Evolutionary conservation across 225 moss, liverwort and hornwort genomes (phyloP), one percentile per base, ranked within the genome.

Genomic region (Straminergon stramineum): DNA sequence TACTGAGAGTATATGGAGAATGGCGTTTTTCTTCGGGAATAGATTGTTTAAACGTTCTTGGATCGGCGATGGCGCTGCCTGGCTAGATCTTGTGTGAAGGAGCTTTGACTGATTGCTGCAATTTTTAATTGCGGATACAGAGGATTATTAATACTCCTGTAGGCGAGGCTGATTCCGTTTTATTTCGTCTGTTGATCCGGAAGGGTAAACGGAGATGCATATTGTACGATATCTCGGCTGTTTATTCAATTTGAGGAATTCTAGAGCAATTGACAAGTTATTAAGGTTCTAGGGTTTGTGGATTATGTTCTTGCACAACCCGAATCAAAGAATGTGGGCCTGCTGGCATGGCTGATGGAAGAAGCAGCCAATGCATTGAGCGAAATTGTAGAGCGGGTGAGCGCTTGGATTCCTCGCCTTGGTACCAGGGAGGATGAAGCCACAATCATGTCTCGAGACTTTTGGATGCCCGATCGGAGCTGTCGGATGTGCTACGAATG

Each of bases 391-490:
- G 96, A 96, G 84, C 94, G 96, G 86, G 91, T 97, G 91, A 92
- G 92, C 80, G 92, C 96, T 89, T 98, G 98, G 98, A 98, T 98
- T 92, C 96, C 96, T 90, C 95, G 93, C 87, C 93, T 91, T 90
- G 90, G 90, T 89, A 89, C 68, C 90, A 89, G 91, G 93, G 93
- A 93, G 95, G 94, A 95, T 95, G 96, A 97, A 90, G 92, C 96
- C 81, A 91, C 90, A 92, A 91, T 94, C 87, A 94, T 95, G 95
- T 95, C 96, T 92, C 95, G 97, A 91, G 95, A 96, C 87, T 98
- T 95, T 92, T 98, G 98, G 98, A 98, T 98, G 96, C 97, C 98
- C 91, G 98, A 98, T 91, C 94, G 96, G 83, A 97, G 96, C 93
- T 98, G 98, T 92, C 96, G 94, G 64, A 90, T 93, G 93, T 98